Percentiles rank a stretch among this genome's conserved stretches.
Evolutionary conservation across 371 early-diverging fungal species (phyloP).

Genomic region (Neoconidiobolus thromboides): DNA sequence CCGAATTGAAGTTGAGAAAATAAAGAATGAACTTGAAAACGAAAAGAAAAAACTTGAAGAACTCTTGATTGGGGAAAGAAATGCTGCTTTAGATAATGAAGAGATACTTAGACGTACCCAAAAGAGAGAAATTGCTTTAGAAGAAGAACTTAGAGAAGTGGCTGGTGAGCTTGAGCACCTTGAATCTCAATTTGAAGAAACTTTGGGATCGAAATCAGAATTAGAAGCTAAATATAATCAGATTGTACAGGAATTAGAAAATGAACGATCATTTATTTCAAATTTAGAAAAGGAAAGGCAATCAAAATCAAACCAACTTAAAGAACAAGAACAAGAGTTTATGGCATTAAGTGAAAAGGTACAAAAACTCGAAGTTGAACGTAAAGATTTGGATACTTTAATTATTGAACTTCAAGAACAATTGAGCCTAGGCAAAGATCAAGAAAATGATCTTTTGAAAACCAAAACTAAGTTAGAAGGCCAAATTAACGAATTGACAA

Average conservation of each 20-base stretch:
- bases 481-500: conserved; percentile 32
- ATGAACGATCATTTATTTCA: conserved; percentile 21
- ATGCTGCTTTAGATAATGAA: conserved; percentile 52
- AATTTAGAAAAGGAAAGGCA: conserved; percentile 40
- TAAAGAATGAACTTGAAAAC: conserved; percentile 25
- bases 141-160: conserved; percentile 42
- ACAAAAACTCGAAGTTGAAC: conserved; percentile 29
- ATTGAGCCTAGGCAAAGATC: conserved; percentile 18
- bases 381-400: conserved; percentile 28
- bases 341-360: conserved; percentile 16
- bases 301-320: conserved; percentile 25
- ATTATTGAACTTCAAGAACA: conserved; percentile 30
- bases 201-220: conserved; percentile 22
- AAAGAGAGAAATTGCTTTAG: conserved; percentile 37
- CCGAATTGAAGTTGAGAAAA: conserved; percentile 21
- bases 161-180: conserved; percentile 36
- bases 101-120: conserved; percentile 60
- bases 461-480: conserved; percentile 19
- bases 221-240: conserved; percentile 20
- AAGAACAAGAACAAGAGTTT: conserved; percentile 29
- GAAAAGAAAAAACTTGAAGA: conserved; percentile 49
- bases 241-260: conserved; percentile 21
- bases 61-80: conserved; percentile 41
- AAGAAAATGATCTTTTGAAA: conserved; percentile 29
- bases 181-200: conserved; percentile 35